phyloP scores from a whole-genome alignment of 495 filamentous ascomycete species.

The Trichocladium antarcticum region DNA sequence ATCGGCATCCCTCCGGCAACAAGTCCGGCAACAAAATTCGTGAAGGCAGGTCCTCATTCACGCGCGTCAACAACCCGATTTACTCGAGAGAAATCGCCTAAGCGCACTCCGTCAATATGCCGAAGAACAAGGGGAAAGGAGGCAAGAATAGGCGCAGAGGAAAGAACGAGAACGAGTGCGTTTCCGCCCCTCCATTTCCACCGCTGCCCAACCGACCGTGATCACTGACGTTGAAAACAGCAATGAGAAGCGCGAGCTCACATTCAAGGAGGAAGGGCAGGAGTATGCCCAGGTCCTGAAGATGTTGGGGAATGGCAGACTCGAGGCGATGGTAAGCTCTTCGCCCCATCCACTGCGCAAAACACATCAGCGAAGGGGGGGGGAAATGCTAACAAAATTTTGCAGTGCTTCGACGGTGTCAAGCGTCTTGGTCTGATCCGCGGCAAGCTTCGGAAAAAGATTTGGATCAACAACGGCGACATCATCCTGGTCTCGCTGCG shows the following conservation, averaged over 20 bases:
- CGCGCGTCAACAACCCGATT: not conserved
- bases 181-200: not conserved
- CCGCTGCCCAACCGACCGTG: not conserved
- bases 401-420: conserved; percentile 87
- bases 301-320: conserved; percentile 96
- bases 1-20: conserved; percentile 3
- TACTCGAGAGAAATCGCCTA: not conserved
- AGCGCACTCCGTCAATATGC: conserved; percentile 18
- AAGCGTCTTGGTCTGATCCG: conserved; percentile 76
- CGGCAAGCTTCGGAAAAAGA: conserved; percentile 96
- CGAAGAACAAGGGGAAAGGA: conserved; percentile 50
- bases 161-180: conserved; percentile 88
- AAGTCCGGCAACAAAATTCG: not conserved
- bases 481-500: conserved; percentile 95
- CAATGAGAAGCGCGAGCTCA: conserved; percentile 96
- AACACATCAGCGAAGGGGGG: too few relatives aligned
- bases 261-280: conserved; percentile 98
- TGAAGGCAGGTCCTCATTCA: not conserved
- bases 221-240: conserved; percentile 32
- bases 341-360: not conserved
- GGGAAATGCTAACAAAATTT: not conserved
- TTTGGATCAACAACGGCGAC: conserved; percentile 98
- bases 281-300: conserved; percentile 98
- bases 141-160: conserved; percentile 97
- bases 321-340: conserved; percentile 54